phyloP scores from a whole-genome alignment of 768 basidiomycete species.

The Suillus hirtellus region DNA sequence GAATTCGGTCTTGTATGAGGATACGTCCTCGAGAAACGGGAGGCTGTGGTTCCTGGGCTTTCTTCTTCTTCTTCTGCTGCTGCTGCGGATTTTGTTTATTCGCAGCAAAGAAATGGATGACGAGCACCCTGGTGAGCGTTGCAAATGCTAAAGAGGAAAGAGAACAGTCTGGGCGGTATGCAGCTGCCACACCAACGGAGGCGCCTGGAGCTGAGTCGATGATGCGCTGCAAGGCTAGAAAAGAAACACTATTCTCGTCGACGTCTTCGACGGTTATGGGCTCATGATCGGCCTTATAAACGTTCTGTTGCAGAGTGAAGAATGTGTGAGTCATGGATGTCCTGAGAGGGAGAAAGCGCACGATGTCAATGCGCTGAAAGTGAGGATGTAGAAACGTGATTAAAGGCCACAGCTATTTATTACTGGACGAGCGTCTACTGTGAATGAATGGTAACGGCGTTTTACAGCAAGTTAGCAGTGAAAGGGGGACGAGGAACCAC shows the following conservation, averaged over 20 bases:
- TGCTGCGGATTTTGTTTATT: conserved; percentile 11
- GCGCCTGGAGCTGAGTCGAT: conserved; percentile 25
- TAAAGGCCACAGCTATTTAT: conserved; percentile 7
- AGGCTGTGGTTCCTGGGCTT: conserved; percentile 4
- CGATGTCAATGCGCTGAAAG: neutral
- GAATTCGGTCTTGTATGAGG: conserved; percentile 33
- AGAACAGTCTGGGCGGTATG: conserved; percentile 36
- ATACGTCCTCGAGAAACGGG: conserved; percentile 14
- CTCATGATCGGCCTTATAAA: conserved; percentile 31
- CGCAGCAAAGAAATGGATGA: conserved; percentile 32
- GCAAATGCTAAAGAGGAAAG: conserved; percentile 43
- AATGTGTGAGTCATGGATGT: conserved; percentile 14
- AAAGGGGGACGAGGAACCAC: neutral
- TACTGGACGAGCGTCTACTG: conserved; percentile 8
- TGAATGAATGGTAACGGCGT: neutral
- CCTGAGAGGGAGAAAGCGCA: neutral
- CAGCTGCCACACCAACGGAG: conserved; percentile 44
- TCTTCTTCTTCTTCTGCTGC: conserved; percentile 9
- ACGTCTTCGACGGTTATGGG: conserved; percentile 31
- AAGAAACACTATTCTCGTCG: conserved; percentile 28
- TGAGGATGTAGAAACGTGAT: conserved; percentile 3
- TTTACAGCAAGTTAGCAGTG: conserved; percentile 6
- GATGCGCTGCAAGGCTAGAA: conserved; percentile 29
- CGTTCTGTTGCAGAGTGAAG: conserved; percentile 32
- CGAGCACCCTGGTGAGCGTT: conserved; percentile 34